phyloP scores from a whole-genome alignment of 2,329 filamentous ascomycete genomes.

The Trichoderma koningii region DNA sequence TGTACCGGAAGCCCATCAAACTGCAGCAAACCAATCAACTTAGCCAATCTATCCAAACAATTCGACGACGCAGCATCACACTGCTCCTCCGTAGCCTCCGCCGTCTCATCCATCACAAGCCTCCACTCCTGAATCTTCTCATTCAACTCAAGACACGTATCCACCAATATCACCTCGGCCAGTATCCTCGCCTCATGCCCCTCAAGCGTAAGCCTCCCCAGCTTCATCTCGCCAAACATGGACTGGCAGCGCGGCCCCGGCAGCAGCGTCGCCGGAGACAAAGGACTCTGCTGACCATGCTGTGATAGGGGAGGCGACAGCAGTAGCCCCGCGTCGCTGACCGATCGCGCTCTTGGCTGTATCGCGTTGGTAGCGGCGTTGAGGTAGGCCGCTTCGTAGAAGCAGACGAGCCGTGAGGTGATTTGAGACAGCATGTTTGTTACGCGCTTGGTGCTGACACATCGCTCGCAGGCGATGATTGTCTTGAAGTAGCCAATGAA shows the following conservation, averaged over 20 bases:
- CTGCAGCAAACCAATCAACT: slow-evolving; percentile 23
- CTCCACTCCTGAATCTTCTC: slow-evolving; percentile 24
- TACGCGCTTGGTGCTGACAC: slow-evolving; percentile 17
- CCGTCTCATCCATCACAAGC: slow-evolving; percentile 10
- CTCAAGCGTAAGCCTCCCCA: slow-evolving; percentile 18
- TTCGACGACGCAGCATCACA: background rate
- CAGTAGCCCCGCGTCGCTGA: background rate
- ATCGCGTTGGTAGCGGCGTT: slow-evolving; percentile 4
- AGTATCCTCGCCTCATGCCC: slow-evolving; percentile 19
- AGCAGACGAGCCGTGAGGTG: slow-evolving; percentile 24
- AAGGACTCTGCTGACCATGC: background rate
- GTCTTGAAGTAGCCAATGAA: slow-evolving; percentile 16
- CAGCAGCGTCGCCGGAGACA: background rate
- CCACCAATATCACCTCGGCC: slow-evolving; percentile 16
- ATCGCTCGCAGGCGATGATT: slow-evolving; percentile 14
- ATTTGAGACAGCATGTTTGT: slow-evolving; percentile 21
- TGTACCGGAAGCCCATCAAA: slow-evolving; percentile 15
- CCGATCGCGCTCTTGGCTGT: background rate
- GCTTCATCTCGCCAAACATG: slow-evolving; percentile 20
- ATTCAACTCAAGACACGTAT: slow-evolving; percentile 25
- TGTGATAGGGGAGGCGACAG: slow-evolving; percentile 9
- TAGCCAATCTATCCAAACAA: slow-evolving; percentile 23
- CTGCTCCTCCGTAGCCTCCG: slow-evolving; percentile 15
- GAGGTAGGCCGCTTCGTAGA: slow-evolving; percentile 21
- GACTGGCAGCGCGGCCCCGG: slow-evolving; percentile 1